Percentiles rank a stretch among this genome's conserved stretches.
phyloP scores from a whole-genome alignment of 768 basidiomycete genomes.

The Cystobasidium tubakii region DNA sequence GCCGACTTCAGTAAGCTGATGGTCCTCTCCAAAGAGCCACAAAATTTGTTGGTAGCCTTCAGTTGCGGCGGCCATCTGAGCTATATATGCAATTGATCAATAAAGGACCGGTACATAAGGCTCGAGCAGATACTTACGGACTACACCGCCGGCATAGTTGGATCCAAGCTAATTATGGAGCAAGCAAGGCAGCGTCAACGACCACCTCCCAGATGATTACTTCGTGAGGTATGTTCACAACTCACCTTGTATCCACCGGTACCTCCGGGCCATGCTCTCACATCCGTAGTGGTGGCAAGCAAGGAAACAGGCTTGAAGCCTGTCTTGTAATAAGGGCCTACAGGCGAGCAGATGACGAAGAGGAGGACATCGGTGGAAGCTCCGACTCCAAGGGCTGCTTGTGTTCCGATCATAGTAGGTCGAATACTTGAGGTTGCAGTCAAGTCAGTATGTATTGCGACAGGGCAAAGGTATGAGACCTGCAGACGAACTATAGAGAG shows the following conservation, averaged over 20 bases:
- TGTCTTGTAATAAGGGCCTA: constrained; percentile 56
- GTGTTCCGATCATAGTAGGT: constrained; percentile 62
- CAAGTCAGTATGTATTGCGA: constrained; percentile 47
- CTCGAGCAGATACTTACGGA: constrained; percentile 16
- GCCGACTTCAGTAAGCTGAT: constrained; percentile 56
- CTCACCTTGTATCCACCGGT: constrained; percentile 62
- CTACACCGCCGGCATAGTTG: constrained; percentile 52
- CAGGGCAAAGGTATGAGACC: not conserved
- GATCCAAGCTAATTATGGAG: constrained; percentile 41
- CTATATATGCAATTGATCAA: constrained; percentile 50
- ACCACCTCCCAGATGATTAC: too few species aligned
- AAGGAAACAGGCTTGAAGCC: constrained; percentile 57
- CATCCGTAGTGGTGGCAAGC: constrained; percentile 68
- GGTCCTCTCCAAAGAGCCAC: constrained; percentile 65
- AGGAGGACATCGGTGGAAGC: constrained; percentile 75
- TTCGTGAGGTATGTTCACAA: too few species aligned
- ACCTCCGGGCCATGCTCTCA: constrained; percentile 82
- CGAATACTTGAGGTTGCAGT: constrained; percentile 55
- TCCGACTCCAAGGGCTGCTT: constrained; percentile 56
- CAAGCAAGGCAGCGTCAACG: too few species aligned
- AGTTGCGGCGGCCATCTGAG: constrained; percentile 62
- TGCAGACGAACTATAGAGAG: constrained; percentile 58
- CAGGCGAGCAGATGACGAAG: constrained; percentile 72
- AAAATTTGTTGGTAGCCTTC: constrained; percentile 71
- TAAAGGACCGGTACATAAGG: not conserved